Conservation (phyloP, 1,284 basidiomycete species). For the Prillingera fragicola region DNA sequence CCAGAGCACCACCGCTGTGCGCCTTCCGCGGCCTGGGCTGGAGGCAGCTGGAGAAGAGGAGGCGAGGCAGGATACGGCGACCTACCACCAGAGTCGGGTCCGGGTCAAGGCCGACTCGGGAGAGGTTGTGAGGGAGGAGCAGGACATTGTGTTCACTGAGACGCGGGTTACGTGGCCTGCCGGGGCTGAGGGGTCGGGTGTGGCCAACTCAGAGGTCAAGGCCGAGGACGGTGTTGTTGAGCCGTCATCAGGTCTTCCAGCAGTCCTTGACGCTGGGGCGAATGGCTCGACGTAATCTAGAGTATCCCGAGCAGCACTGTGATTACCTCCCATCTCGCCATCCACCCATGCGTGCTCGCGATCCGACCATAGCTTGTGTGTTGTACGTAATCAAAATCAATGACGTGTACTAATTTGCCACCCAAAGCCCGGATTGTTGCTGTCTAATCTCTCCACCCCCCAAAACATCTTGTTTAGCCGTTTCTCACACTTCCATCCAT, state of each 20-base stretch:
- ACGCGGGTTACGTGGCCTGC: slow-evolving; percentile 2
- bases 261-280: neutral
- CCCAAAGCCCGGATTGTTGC: too few species aligned
- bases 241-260: neutral
- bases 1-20: slow-evolving; percentile 1
- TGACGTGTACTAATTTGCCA: too few species aligned
- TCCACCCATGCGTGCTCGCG: too few species aligned
- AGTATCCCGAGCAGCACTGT: too few species aligned
- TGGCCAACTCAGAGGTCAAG: neutral
- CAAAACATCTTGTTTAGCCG: neutral
- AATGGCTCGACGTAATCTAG: neutral
- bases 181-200: neutral
- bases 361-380: too few species aligned
- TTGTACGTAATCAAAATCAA: too few species aligned
- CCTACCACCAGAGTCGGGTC: slow-evolving; percentile 9
- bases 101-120: slow-evolving; percentile 4
- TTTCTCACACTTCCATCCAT: too few species aligned
- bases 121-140: slow-evolving; percentile 11
- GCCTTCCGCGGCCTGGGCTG: neutral
- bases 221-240: neutral
- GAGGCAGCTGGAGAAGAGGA: slow-evolving; percentile 7
- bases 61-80: slow-evolving; percentile 4
- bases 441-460: neutral
- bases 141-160: slow-evolving; percentile 16
- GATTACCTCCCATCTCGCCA: neutral